Percentiles rank a stretch among this genome's conserved stretches.
These are phyloP conservation scores for Lupinus albus DNA, from an alignment of 306 rosid genomes.

Conservation along the genomic window DNA sequence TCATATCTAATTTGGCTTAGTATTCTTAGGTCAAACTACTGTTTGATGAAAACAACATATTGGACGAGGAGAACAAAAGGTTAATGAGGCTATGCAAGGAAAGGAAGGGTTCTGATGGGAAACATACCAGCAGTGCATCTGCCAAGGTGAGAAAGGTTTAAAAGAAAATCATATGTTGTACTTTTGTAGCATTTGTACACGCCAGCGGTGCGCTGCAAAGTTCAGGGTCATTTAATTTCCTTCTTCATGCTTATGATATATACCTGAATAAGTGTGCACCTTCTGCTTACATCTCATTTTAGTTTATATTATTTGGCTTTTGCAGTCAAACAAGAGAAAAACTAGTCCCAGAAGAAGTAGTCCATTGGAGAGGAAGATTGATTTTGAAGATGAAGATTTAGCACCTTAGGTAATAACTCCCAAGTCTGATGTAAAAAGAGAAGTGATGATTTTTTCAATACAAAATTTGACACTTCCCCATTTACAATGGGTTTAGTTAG, in stretches of 20 bases:
- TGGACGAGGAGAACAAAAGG: constrained; percentile 69
- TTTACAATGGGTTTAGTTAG: constrained; percentile 15
- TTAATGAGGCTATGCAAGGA: constrained; percentile 56
- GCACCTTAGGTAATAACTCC: constrained; percentile 65
- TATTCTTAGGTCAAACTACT: constrained; percentile 68
- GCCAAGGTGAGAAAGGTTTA: constrained; percentile 66
- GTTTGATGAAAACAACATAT: constrained; percentile 64
- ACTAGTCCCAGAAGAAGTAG: constrained; percentile 58
- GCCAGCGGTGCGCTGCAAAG: neutral
- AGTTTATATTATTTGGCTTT: constrained; percentile 27
- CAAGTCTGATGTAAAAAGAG: constrained; percentile 27
- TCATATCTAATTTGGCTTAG: constrained; percentile 33
- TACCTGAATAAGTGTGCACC: neutral
- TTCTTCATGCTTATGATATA: neutral
- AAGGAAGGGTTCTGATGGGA: constrained; percentile 60
- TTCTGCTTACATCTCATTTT: constrained; percentile 14
- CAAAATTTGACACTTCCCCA: constrained; percentile 16
- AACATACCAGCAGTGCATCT: constrained; percentile 61
- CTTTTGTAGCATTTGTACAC: neutral
- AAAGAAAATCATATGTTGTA: constrained; percentile 16
- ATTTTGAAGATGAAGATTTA: constrained; percentile 57
- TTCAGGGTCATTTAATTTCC: constrained; percentile 10
- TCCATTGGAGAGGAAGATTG: constrained; percentile 65
- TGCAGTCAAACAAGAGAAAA: constrained; percentile 89
- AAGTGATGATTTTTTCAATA: neutral